phyloP scores from a whole-genome alignment of 2,329 filamentous ascomycete genomes.

The Curvularia sp. region DNA sequence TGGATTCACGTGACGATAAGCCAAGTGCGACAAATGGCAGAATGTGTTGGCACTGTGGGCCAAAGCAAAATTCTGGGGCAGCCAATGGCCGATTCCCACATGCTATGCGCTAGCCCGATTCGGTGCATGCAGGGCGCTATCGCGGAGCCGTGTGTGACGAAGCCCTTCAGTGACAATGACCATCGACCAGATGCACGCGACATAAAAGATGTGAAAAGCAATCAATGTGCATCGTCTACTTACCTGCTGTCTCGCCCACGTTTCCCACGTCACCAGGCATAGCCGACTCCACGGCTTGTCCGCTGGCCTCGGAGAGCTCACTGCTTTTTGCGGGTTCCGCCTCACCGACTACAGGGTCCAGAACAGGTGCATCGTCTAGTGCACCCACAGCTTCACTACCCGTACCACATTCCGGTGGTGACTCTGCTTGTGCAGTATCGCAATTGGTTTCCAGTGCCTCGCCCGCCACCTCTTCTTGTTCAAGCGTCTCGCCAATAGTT shows the following conservation, averaged over 20 bases:
- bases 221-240: constrained; percentile 16
- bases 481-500: background rate
- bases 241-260: constrained; percentile 25
- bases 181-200: constrained; percentile 1
- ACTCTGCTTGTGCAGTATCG: background rate
- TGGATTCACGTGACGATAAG: constrained; percentile 39
- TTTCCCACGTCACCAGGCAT: constrained; percentile 12
- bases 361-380: constrained; percentile 9
- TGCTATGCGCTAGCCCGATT: constrained; percentile 24
- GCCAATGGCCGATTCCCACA: constrained; percentile 21
- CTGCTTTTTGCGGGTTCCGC: background rate
- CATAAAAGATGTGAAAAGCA: constrained; percentile 12
- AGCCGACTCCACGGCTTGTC: constrained; percentile 10
- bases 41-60: constrained; percentile 23
- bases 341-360: constrained; percentile 7
- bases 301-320: constrained; percentile 10
- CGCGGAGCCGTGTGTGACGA: constrained; percentile 16
- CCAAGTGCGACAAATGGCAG: constrained; percentile 25
- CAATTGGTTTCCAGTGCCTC: constrained; percentile 1
- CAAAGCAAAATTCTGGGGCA: constrained; percentile 21
- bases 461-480: background rate
- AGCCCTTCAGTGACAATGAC: constrained; percentile 10
- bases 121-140: constrained; percentile 22
- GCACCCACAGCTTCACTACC: constrained; percentile 5
- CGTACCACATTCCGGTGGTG: constrained; percentile 1